Evolutionary conservation across 2,329 filamentous ascomycete genomes (phyloP), one percentile per base, ranked within the genome.

Genomic region (Cladosporium sp.): DNA sequence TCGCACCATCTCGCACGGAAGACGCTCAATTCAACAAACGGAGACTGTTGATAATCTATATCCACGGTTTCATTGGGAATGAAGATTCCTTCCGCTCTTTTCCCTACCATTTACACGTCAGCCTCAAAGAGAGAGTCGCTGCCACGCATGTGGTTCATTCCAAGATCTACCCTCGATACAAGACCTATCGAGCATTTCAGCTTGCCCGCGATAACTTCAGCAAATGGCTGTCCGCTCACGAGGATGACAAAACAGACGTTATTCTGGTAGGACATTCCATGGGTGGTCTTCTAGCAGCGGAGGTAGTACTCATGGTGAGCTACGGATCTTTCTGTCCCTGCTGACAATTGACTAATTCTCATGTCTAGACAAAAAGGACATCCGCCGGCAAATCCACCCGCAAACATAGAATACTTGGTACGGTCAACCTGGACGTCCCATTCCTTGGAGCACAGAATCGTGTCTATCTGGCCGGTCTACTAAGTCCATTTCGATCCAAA

Each of bases 21-120:
- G 23, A 26, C 23, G 2, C 23, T 26, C 23, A 26, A 2, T 26
- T 3, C 23, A 26, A 26, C 31, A 76, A 78, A 29, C 79, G 87
- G 61, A 84, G 82, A 28, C 81, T 97, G 26, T 83, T 97, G 1
- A 75, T 96, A 21, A 81, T 97, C 62, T 97, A 93, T 75, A 88
- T 97, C 65, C 93, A 97, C 80, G 93, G 93, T 67, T 97, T 96
- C 79, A 90, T 94, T 84, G 93, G 93, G 60, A 90, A 91, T 67
- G 91, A 95, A 76, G 89, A 90, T 44, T 95, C 91, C 66, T 97
- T 97, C 75, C 86, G 88, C 67, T 91, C 90, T 55, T 96, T 97
- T 71, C 93, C 93, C 0, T 91, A 90, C 8, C 92, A 97, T 79
- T 86, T 97, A 4, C 93, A 97, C 76, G 86, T 88, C 70, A 83